Evolutionary conservation across 306 rosid genomes (phyloP).

Genomic region (Vicia sativa): DNA sequence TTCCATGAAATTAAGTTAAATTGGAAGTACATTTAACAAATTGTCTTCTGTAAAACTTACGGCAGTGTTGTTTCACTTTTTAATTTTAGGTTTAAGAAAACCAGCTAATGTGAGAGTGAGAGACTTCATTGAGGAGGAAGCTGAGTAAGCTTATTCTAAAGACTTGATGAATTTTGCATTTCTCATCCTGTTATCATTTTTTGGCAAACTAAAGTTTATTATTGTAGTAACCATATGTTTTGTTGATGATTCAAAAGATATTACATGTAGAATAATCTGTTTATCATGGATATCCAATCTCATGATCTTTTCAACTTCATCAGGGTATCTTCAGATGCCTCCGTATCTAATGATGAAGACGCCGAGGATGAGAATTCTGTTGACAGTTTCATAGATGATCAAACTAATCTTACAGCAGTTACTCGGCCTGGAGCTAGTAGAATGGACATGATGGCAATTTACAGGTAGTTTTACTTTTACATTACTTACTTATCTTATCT

Average conservation of each 20-base stretch:
- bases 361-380: slow-evolving; percentile 57
- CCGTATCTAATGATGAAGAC: slow-evolving; percentile 73
- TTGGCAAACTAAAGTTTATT: slow-evolving; percentile 12
- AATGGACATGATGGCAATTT: slow-evolving; percentile 87
- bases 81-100: slow-evolving; percentile 63
- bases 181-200: slow-evolving; percentile 28
- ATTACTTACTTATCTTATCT: slow-evolving; percentile 20
- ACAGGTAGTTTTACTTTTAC: slow-evolving; percentile 67
- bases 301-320: slow-evolving; percentile 35
- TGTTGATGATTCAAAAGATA: slow-evolving; percentile 8
- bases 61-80: slow-evolving; percentile 32
- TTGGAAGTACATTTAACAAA: slow-evolving; percentile 22
- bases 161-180: slow-evolving; percentile 32
- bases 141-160: slow-evolving; percentile 70
- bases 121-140: slow-evolving; percentile 88
- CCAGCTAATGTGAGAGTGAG: slow-evolving; percentile 52
- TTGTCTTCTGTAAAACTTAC: slow-evolving; percentile 18
- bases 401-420: slow-evolving; percentile 56
- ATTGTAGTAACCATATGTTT: slow-evolving; percentile 5
- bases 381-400: slow-evolving; percentile 95
- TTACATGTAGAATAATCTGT: slow-evolving; percentile 23
- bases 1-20: slow-evolving; percentile 30
- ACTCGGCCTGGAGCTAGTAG: slow-evolving; percentile 64
- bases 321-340: slow-evolving; percentile 77
- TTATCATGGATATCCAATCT: slow-evolving; percentile 29